These are phyloP conservation scores for Fusarium dimerum DNA, from an alignment of 2,329 filamentous ascomycete species.

Conservation along the genomic window DNA sequence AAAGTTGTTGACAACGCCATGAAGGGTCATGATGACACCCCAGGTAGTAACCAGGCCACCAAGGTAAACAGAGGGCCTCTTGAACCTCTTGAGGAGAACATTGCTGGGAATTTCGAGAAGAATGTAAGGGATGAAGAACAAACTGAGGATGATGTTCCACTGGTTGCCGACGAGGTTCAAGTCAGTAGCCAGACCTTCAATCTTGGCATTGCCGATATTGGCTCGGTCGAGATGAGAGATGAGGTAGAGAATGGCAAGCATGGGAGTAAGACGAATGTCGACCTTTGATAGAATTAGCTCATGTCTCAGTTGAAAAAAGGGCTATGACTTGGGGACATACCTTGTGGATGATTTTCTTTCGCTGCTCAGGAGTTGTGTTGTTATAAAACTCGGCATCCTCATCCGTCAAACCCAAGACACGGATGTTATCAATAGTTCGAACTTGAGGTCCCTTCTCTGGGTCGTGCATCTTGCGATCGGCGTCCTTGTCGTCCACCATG, in stretches of 20 bases:
- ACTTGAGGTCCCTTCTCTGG: constrained; percentile 21
- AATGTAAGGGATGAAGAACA: constrained; percentile 61
- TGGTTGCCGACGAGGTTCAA: constrained; percentile 52
- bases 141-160: constrained; percentile 55
- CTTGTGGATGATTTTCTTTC: constrained; percentile 28
- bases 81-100: constrained; percentile 61
- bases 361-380: constrained; percentile 20
- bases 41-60: constrained; percentile 62
- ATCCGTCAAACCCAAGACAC: constrained; percentile 30
- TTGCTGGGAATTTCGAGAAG: constrained; percentile 59
- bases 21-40: constrained; percentile 30
- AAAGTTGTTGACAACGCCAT: constrained; percentile 30
- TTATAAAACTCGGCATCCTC: constrained; percentile 33
- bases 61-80: constrained; percentile 62
- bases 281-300: constrained; percentile 5
- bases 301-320: background rate
- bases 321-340: constrained; percentile 9
- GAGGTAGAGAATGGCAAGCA: constrained; percentile 60
- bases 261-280: constrained; percentile 35
- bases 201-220: constrained; percentile 55
- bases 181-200: constrained; percentile 38
- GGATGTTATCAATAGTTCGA: constrained; percentile 30
- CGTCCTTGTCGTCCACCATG: constrained; percentile 21
- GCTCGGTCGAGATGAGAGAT: constrained; percentile 58
- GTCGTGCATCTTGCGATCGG: background rate